Base-by-base conservation (phyloP, 176 grass and related monocot species). In the Phoenix roebelenii region DNA sequence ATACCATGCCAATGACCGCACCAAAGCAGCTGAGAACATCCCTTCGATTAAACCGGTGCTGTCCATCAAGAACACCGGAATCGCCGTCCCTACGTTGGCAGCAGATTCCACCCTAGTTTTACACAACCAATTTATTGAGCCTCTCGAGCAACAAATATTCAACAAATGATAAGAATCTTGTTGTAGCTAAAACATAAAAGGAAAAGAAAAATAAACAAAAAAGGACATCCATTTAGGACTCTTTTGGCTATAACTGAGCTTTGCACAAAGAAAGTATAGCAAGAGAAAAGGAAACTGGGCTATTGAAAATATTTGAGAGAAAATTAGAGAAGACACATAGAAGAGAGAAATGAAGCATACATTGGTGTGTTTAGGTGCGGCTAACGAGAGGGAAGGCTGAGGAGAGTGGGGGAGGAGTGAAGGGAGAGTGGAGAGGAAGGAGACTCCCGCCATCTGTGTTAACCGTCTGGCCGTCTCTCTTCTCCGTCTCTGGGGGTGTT, bases 1-100 rank as follows among this genome's bases (percentile, higher is more conserved):
- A 14, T 85, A 98, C 93, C 87, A 92, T 18, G 26, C 62, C 84
- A 39, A 88, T 6, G 48, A 72, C 66, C 25, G 70, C 53, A 0
- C 78, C 73, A 5, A 80, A 63, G 72, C 74, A 83, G 32, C 63
- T 73, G 1, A 98, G 57, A 22, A 88, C 26, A 71, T 85, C 79
- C 76, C 87, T 83, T 24, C 87, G 58, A 16, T 55, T 71, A 14
- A 74, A 23, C 16, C 3, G 81, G 30, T 49, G 70, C 17, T 54
- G 63, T 60, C 39, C 75, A 16, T 59, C 52, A 16, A 29, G 52
- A 30, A 51, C 60, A 15, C 60, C 28, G 0, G 26, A 30, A 4
- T 74, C 83, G 2, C 80, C 77, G 0, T 4, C n/a, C 25, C 39
- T 78, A 55, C 12, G 51, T 32, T 59, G 63, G 75, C 76, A 85